Conservation (phyloP, 805 yeast genomes). For the Candida odintsovae region DNA sequence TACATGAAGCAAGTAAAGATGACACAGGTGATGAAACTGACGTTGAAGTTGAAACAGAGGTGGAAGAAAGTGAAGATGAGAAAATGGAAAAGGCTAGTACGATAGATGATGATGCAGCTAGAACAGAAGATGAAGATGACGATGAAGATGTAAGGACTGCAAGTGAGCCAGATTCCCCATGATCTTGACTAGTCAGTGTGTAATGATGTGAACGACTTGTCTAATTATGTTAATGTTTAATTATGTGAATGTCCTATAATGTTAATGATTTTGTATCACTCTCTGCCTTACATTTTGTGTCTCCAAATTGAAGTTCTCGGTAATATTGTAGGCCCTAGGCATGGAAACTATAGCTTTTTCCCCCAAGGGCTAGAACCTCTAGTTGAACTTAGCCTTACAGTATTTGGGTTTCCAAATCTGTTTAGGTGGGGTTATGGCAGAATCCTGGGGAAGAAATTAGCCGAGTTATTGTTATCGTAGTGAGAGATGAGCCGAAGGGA, state of each 20-base stretch:
- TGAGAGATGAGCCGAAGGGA: neutral
- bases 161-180: conserved; percentile 5
- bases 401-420: too few species aligned
- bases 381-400: too few species aligned
- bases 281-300: too few species aligned
- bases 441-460: too few species aligned
- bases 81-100: neutral
- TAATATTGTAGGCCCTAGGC: too few species aligned
- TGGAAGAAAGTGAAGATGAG: conserved; percentile 2
- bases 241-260: too few species aligned
- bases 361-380: too few species aligned
- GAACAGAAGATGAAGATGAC: conserved; percentile 1
- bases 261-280: too few species aligned
- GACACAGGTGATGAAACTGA: conserved; percentile 13
- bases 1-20: conserved; percentile 12
- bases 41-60: conserved; percentile 9
- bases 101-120: neutral
- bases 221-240: neutral
- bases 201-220: neutral
- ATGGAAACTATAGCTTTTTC: too few species aligned
- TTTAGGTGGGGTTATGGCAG: too few species aligned
- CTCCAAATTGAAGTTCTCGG: too few species aligned
- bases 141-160: conserved; percentile 11
- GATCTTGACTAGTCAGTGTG: neutral
- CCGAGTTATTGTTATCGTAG: too few species aligned